Percentiles rank a stretch among this genome's conserved stretches.
Evolutionary conservation across 345 rosid species (phyloP).

Genomic region (sweet orange (Citrus sinensis)): DVS_A1.0 CM039162.1:5500501-5501000

Average conservation of each 20-base stretch:
- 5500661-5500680: conserved; percentile 8
- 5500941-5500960: neutral
- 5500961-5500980: neutral
- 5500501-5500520: conserved; percentile 26
- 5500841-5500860: neutral
- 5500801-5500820: conserved; percentile 21
- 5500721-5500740: conserved; percentile 18
- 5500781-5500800: neutral
- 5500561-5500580: conserved; percentile 9
- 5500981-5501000: neutral
- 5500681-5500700: neutral
- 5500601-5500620: conserved; percentile 6
- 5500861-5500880: neutral
- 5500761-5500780: conserved; percentile 25
- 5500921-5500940: neutral
- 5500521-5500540: conserved; percentile 60
- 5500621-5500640: conserved; percentile 32
- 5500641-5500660: conserved; percentile 45
- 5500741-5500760: conserved; percentile 14
- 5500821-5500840: neutral
- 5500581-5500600: conserved; percentile 14
- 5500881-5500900: neutral
- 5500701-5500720: conserved; percentile 15
- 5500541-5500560: conserved; percentile 24
- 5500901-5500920: neutral